Conservation (phyloP, 257 asterid species). For the Plectranthus barbatus region DNA sequence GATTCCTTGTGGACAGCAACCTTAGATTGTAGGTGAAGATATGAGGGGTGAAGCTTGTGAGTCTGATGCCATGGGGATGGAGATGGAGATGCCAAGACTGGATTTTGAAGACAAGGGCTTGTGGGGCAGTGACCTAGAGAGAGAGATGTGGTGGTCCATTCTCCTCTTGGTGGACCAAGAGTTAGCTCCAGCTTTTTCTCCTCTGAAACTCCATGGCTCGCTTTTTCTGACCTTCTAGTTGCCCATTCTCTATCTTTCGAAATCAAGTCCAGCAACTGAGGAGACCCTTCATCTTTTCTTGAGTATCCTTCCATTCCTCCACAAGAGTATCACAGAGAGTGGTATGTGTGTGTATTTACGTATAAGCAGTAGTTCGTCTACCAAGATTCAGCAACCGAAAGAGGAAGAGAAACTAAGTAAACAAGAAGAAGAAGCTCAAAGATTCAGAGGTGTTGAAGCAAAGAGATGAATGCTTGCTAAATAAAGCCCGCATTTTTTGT, state of each 20-base stretch:
- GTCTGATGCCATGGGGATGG: slow-evolving; percentile 38
- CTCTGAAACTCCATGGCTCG: slow-evolving; percentile 29
- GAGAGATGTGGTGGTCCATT: slow-evolving; percentile 27
- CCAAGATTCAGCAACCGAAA: slow-evolving; percentile 1
- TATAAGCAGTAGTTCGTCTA: not conserved
- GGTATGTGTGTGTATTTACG: not conserved
- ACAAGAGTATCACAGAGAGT: not conserved
- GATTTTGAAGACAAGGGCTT: slow-evolving; percentile 7
- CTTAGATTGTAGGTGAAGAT: slow-evolving; percentile 35
- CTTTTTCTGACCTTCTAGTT: slow-evolving; percentile 27
- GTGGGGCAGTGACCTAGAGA: slow-evolving; percentile 22
- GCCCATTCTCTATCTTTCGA: slow-evolving; percentile 28
- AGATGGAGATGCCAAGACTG: not conserved
- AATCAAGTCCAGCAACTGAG: slow-evolving; percentile 61
- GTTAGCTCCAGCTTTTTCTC: slow-evolving; percentile 74
- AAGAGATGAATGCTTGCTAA: not conserved
- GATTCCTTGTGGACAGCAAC: slow-evolving; percentile 46
- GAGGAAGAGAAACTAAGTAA: not conserved
- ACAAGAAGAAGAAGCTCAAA: not conserved
- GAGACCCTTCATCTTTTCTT: slow-evolving; percentile 42
- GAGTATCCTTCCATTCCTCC: slow-evolving; percentile 53
- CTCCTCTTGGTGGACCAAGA: slow-evolving; percentile 85
- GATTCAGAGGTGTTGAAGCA: not conserved
- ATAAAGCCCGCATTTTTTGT: slow-evolving; percentile 10
- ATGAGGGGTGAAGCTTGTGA: slow-evolving; percentile 14